These are phyloP conservation scores for Castanea mollissima DNA, from an alignment of 306 rosid genomes.

Conservation along the genomic window DNA sequence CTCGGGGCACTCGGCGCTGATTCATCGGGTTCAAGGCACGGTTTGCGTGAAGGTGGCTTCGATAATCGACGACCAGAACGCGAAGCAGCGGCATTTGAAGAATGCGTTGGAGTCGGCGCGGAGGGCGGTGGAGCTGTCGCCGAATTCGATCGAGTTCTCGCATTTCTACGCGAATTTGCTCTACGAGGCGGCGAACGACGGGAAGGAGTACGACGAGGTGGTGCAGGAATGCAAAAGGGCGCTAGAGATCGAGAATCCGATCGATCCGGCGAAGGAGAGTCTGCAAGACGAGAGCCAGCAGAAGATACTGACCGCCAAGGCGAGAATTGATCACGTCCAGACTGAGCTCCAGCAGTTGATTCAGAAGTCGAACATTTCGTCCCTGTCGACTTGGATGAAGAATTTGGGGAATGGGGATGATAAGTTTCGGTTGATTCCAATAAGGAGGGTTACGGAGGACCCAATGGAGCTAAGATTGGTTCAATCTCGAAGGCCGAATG, in stretches of 20 bases:
- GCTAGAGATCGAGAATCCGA: conserved; percentile 58
- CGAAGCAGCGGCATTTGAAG: conserved; percentile 72
- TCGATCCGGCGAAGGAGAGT: conserved; percentile 88
- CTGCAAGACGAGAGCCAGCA: conserved; percentile 87
- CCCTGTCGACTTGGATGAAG: conserved; percentile 88
- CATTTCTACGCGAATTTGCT: conserved; percentile 76
- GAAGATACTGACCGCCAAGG: conserved; percentile 46
- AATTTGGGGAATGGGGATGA: conserved; percentile 85
- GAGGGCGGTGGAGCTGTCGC: conserved; percentile 69
- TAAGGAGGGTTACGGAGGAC: conserved; percentile 76
- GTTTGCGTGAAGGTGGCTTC: conserved; percentile 69
- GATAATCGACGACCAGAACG: conserved; percentile 56
- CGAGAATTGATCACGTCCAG: conserved; percentile 63
- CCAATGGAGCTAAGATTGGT: conserved; percentile 88
- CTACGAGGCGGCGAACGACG: conserved; percentile 75
- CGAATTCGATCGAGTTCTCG: conserved; percentile 75
- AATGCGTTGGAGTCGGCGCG: conserved; percentile 81
- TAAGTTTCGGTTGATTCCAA: conserved; percentile 75
- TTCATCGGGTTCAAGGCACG: conserved; percentile 82
- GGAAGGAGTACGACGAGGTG: conserved; percentile 78
- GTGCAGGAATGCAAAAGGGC: conserved; percentile 86
- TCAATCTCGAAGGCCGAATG: conserved; percentile 86
- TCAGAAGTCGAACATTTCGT: conserved; percentile 85
- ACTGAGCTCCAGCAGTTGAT: conserved; percentile 76
- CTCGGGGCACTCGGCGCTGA: conserved; percentile 53